phyloP scores from a whole-genome alignment of 2,329 filamentous ascomycete genomes.

The Cryphonectria parasitica region DNA sequence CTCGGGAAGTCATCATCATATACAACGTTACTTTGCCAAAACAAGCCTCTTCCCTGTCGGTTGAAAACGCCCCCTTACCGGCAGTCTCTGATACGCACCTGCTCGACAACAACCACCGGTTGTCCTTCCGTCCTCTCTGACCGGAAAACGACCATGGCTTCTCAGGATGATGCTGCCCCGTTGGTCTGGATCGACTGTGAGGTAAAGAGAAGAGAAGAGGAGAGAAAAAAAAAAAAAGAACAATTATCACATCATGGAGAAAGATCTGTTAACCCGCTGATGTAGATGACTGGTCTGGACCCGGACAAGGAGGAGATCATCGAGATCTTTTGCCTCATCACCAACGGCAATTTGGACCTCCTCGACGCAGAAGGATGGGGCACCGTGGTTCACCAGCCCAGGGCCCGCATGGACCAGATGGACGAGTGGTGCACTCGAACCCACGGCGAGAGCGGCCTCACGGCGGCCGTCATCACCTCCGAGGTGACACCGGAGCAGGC shows the following conservation, averaged over 20 bases:
- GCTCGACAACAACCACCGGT: background rate
- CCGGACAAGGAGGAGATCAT: constrained; percentile 81
- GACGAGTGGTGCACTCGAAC: constrained; percentile 86
- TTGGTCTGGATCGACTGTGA: constrained; percentile 84
- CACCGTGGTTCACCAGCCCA: constrained; percentile 73
- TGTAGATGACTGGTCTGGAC: constrained; percentile 91
- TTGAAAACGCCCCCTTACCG: background rate
- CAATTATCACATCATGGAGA: background rate
- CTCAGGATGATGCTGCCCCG: constrained; percentile 57
- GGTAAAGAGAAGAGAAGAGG: constrained; percentile 39
- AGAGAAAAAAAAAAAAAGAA: too few relatives aligned
- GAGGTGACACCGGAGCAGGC: constrained; percentile 73
- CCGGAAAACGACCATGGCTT: constrained; percentile 17
- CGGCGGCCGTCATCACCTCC: constrained; percentile 73
- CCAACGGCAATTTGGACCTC: constrained; percentile 75
- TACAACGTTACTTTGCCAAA: constrained; percentile 1
- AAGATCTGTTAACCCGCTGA: constrained; percentile 18
- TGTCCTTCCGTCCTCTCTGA: background rate
- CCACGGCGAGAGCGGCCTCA: constrained; percentile 82
- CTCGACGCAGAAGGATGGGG: constrained; percentile 81
- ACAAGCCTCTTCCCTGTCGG: constrained; percentile 3
- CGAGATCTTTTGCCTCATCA: constrained; percentile 91
- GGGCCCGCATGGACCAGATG: constrained; percentile 75
- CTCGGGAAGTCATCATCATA: background rate
- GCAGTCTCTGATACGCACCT: background rate